Evolutionary conservation across 768 basidiomycete genomes (phyloP), one percentile per base, ranked within the genome.

Genomic region (Auriscalpium vulgare): DNA sequence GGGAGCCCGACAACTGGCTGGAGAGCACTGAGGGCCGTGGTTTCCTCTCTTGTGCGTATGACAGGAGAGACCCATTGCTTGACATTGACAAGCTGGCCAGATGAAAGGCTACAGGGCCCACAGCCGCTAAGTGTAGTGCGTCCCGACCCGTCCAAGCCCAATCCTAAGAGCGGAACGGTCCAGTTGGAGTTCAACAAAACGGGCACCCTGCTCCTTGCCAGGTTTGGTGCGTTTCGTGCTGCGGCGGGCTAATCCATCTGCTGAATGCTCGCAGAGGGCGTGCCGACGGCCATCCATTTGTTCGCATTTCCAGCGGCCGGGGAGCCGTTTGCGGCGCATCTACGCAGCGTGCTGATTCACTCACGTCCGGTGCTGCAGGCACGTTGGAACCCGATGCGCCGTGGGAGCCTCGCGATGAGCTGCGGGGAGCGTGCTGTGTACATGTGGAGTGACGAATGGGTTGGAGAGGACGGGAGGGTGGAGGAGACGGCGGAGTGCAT

Each of bases 401-500:
- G 81, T 64, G 88, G 87, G 6, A 83, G 74, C 52, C 69, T 94
- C 21, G 81, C 76, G 0, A 62, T 88, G 9, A 86, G 87, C 59
- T 88, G 84, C 62, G 85, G 84, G 10, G 78, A 70, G 50, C 78
- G 79, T 54, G 82, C 85, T 53, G 66, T 90, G 21, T 89, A 87
- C 67, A 81, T 77, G 8, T 93, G 90, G 90, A 89, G 85, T 60
- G 88, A 90, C 59, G 89, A 91, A 63, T 90, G 87, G 87, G 70
- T 82, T 14, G 77, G 75, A 35, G 74, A 69, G 6, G 79, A 76
- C 4, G 73, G 72, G 17, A 78, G 79, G 46, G 84, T 82, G 64
- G 71, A 74, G 59, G 91, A 92, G 64, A 86, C 92, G 71, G 91
- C 91, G 3, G 94, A 95, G 68, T 95, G 91, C 63, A 81, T 95